Evolutionary conservation across 73 alveolate species (phyloP).

Genomic region (Uronychia setigera): DNA sequence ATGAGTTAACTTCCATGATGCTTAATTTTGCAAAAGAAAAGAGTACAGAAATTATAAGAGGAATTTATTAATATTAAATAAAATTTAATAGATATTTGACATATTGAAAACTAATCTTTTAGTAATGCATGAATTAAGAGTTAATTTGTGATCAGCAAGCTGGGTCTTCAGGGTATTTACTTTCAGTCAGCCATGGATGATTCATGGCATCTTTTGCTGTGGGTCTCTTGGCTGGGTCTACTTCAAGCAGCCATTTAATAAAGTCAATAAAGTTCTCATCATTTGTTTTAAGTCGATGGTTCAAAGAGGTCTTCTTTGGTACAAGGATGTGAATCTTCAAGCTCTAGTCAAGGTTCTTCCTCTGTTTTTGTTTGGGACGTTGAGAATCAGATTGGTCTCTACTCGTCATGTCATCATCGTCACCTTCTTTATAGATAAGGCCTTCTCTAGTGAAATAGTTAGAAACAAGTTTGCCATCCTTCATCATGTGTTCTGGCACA

Average conservation of each 20-base stretch:
- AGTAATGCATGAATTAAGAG: too few species aligned
- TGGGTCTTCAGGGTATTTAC: conserved; percentile 70
- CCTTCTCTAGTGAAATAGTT: conserved; percentile 98
- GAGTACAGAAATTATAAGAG: too few species aligned
- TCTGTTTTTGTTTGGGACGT: conserved; percentile 59
- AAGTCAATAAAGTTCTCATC: conserved; percentile 85
- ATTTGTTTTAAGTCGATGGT: conserved; percentile 82
- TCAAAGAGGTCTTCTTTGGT: conserved; percentile 87
- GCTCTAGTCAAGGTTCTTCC: conserved; percentile 53
- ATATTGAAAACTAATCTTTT: too few species aligned
- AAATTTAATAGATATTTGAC: too few species aligned
- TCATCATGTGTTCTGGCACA: conserved; percentile 97
- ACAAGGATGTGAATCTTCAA: conserved; percentile 81
- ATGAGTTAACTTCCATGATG: too few species aligned
- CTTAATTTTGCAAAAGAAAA: too few species aligned
- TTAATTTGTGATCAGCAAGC: too few species aligned
- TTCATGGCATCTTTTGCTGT: conserved; percentile 92
- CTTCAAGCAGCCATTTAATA: conserved; percentile 83
- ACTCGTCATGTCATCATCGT: conserved; percentile 69
- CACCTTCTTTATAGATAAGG: conserved; percentile 92
- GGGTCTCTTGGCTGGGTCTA: conserved; percentile 87
- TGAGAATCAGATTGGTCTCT: conserved; percentile 30
- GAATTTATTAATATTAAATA: too few species aligned
- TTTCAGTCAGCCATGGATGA: conserved; percentile 92
- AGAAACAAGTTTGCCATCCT: conserved; percentile 95